Conservation (phyloP, 176 grass and related monocot genomes). For the Dendrocalamus sinicus region DNA sequence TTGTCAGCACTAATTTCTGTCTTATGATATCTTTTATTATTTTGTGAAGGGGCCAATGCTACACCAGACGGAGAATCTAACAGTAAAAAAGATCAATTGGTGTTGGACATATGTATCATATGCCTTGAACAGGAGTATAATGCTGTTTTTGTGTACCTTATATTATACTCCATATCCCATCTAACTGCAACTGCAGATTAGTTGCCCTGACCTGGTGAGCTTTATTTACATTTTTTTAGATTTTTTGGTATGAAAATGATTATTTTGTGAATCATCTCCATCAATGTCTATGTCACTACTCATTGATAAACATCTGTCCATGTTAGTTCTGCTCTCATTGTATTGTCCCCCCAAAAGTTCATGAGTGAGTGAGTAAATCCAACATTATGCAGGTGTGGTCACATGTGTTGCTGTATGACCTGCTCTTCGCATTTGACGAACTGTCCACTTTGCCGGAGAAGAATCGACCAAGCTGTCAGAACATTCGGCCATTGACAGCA, state of each 20-base stretch:
- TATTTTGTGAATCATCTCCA: neutral
- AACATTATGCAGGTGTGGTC: conserved; percentile 77
- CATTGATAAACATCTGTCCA: conserved; percentile 4
- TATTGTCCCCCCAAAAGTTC: conserved; percentile 12
- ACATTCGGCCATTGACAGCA: conserved; percentile 77
- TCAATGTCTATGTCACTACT: neutral
- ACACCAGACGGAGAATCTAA: conserved; percentile 56
- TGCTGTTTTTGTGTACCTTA: conserved; percentile 85
- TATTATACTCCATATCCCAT: neutral
- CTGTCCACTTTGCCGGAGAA: conserved; percentile 91
- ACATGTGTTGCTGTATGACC: conserved; percentile 93
- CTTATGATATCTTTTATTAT: conserved; percentile 39
- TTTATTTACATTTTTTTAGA: neutral
- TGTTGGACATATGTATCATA: conserved; percentile 94
- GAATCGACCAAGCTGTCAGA: conserved; percentile 85
- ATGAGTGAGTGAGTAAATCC: neutral
- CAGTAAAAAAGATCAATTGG: conserved; percentile 68
- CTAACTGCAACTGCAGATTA: neutral
- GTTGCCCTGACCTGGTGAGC: neutral
- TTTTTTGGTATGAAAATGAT: neutral
- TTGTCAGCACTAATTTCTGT: conserved; percentile 12
- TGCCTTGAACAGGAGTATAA: conserved; percentile 99
- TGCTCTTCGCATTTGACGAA: conserved; percentile 80
- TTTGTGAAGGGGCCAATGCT: conserved; percentile 59
- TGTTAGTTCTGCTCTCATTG: neutral